Evolutionary conservation across 257 asterid species (phyloP).

Genomic region (Solanum chaucha): DNA sequence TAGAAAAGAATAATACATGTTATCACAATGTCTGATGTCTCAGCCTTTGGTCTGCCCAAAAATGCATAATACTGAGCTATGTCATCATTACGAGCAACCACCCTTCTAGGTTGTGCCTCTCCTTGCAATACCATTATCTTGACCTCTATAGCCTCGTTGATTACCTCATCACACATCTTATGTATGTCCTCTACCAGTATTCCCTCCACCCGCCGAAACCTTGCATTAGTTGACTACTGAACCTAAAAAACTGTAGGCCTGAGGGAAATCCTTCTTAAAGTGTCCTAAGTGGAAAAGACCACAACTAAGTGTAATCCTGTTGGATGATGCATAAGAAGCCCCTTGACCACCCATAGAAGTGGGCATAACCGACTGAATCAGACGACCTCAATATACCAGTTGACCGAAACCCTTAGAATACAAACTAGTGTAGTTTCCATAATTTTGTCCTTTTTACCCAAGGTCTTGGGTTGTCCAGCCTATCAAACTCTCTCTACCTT

Average conservation of each 20-base stretch:
- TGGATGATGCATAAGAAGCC: not conserved
- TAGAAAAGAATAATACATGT: not conserved
- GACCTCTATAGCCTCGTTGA: not conserved
- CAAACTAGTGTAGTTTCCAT: not conserved
- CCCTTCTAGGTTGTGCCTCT: not conserved
- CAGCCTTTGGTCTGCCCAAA: not conserved
- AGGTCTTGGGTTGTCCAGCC: not conserved
- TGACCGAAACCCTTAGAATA: not conserved
- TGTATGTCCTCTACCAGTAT: no score
- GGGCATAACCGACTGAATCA: not conserved
- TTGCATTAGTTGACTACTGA: not conserved
- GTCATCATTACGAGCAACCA: not conserved
- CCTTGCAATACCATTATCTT: not conserved
- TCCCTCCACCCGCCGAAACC: not conserved
- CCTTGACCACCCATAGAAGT: not conserved
- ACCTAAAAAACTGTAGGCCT: not conserved
- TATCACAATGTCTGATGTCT: not conserved
- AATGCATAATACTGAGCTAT: not conserved
- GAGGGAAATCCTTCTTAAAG: not conserved
- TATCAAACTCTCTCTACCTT: not conserved
- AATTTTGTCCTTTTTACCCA: not conserved
- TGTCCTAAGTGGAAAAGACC: not conserved
- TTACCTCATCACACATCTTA: not conserved
- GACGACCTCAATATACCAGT: not conserved
- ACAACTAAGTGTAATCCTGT: not conserved